Percentiles rank a stretch among this genome's conserved stretches.
phyloP scores from a whole-genome alignment of 805 yeast species.

The Barnettozyma sucrosica region DNA sequence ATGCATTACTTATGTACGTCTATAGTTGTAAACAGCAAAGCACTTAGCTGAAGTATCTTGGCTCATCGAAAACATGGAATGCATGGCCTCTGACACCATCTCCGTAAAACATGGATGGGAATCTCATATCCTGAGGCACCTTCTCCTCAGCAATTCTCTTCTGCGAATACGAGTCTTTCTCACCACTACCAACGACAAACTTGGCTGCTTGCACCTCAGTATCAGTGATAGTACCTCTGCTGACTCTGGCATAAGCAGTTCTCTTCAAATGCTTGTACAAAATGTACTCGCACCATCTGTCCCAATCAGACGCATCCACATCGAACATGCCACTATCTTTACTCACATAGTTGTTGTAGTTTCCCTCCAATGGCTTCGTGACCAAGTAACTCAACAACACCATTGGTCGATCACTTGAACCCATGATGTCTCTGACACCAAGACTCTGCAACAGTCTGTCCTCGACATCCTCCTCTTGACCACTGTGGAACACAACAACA shows the following conservation, averaged over 20 bases:
- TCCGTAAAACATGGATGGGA: constrained; percentile 77
- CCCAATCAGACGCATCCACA: constrained; percentile 90
- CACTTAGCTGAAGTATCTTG: constrained; percentile 33
- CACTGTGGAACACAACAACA: constrained; percentile 94
- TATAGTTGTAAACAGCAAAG: not conserved
- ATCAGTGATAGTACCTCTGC: constrained; percentile 91
- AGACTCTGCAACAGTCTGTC: constrained; percentile 85
- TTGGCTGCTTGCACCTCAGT: constrained; percentile 96
- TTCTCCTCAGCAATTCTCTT: constrained; percentile 48
- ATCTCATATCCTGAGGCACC: constrained; percentile 57
- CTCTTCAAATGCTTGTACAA: constrained; percentile 81
- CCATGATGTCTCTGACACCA: constrained; percentile 76
- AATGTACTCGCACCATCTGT: constrained; percentile 98
- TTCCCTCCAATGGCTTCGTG: constrained; percentile 80
- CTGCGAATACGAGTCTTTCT: constrained; percentile 43
- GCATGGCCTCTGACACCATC: constrained; percentile 92
- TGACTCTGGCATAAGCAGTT: constrained; percentile 89
- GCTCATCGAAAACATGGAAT: constrained; percentile 93
- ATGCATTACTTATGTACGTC: too few species aligned
- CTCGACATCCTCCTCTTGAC: constrained; percentile 95
- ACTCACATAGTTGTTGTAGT: constrained; percentile 87
- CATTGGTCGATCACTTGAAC: constrained; percentile 73
- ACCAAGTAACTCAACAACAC: constrained; percentile 86
- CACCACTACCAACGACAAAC: constrained; percentile 38
- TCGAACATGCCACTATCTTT: constrained; percentile 83